Evolutionary conservation across 2,329 filamentous ascomycete genomes (phyloP).

Genomic region (Paraphoma sp.): DNA sequence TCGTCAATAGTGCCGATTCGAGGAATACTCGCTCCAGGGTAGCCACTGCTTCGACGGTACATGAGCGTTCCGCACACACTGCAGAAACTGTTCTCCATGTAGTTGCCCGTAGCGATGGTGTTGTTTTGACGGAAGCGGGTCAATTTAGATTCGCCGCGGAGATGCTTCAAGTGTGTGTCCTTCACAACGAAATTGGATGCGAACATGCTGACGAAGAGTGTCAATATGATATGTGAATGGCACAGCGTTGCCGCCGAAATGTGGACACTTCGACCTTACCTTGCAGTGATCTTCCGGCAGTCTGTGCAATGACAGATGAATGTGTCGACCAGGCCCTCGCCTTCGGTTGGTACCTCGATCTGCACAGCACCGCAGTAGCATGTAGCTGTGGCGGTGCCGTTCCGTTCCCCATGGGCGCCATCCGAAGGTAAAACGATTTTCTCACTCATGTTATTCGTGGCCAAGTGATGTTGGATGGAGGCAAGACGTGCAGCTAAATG

Average conservation of each 20-base stretch:
- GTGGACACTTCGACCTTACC: neutral
- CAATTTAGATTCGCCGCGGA: conserved; percentile 60
- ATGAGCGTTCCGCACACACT: conserved; percentile 65
- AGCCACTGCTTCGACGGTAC: conserved; percentile 54
- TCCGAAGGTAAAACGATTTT: conserved; percentile 2
- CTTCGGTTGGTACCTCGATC: conserved; percentile 21
- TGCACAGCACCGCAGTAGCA: conserved; percentile 42
- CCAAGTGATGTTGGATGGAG: neutral
- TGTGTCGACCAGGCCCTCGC: conserved; percentile 51
- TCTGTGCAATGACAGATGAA: conserved; percentile 68
- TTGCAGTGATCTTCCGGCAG: conserved; percentile 51
- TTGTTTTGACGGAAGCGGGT: conserved; percentile 51
- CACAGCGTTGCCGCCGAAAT: neutral
- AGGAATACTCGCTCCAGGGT: conserved; percentile 6
- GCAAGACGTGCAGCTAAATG: neutral
- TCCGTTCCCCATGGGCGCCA: conserved; percentile 7
- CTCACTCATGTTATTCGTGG: neutral
- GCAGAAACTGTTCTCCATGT: conserved; percentile 70
- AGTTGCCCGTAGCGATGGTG: conserved; percentile 43
- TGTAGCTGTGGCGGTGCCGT: conserved; percentile 36
- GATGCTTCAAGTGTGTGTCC: conserved; percentile 55
- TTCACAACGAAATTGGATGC: conserved; percentile 62
- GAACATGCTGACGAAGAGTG: conserved; percentile 54
- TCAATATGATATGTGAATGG: neutral
- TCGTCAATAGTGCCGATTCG: conserved; percentile 67